Base-by-base conservation (phyloP, 176 grass and related monocot species). In the Bonia amplexicaulis region DNA sequence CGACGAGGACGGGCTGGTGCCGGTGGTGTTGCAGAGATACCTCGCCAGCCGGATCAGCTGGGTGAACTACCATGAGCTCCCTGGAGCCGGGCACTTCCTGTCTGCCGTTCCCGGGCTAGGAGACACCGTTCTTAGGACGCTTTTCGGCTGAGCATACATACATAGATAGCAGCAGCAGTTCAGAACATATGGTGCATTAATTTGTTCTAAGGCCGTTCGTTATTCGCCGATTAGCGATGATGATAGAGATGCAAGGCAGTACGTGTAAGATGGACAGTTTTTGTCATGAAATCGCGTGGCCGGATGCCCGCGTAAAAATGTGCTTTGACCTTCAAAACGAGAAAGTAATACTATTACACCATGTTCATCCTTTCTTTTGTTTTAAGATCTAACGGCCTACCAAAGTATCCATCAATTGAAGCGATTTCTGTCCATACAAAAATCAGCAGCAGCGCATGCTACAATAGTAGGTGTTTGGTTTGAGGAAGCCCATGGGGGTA, bases 1-100 rank as follows among this genome's bases (percentile, higher is more conserved):
- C 41, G 93, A 95, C 44, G 91, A 95, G 84, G 93, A 95, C 57
- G 93, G 93, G 9, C 82, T 93, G 4, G 90, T 95, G 53, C 93
- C 90, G 2, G 88, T 95, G 27, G 63, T 80, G 25, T 15, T 95
- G 69, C 93, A 95, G 85, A 75, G 91, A 20, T 29, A 95, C 80
- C 74, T 95, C 8, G 79, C 74, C 72, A 10, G 81, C 60, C 76
- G 45, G 0, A 82, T 95, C 62, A 82, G 73, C 72, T 95, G 93
- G 93, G 40, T 91, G 19, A 83, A 91, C 48, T 95, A 95, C 86
- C 93, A 95, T 2, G 93, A 95, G 66, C 88, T 95, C 26, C 41
- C 88, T 0, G 71, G 52, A 15, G 90, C 90, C 14, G 93, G 93
- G 0, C 93, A 95, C 73, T 90, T 87, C 91, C 73, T 95, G 14